Base-by-base conservation (phyloP, 306 rosid species). In the Carpinus fangiana region DNA sequence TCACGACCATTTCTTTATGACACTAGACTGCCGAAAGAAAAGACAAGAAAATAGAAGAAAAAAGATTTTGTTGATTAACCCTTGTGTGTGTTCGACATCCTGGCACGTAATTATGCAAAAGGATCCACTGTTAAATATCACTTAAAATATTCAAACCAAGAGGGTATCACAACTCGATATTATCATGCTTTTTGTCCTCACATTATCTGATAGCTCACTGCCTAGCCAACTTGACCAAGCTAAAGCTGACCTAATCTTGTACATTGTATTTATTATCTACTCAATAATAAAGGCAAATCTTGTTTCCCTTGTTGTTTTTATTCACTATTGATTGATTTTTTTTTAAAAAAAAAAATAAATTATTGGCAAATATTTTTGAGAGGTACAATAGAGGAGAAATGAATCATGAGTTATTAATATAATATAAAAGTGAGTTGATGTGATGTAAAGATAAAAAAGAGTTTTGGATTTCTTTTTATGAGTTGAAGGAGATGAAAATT, bases 41-140 rank as follows among this genome's bases (percentile, higher is more conserved):
- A 75, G 93, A 90, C 96, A 90, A 88, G 46, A 46, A 81, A 68
- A 81, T 75, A 69, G 89, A 92, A 89, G 90, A 87, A 86, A 90
- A 66, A 72, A 80, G 90, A 88, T 90, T 83, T 84, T 80, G 82
- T 38, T 84, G 78, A 75, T 82, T 67, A 77, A 80, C 84, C 48
- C 48, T 83, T 80, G 23, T 73, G 86, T 80, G 81, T 45, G 84
- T 85, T 80, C 79, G 82, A 84, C 89, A 86, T 87, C 76, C 90
- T 90, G 90, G 88, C 89, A 92, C 84, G 87, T 82, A 85, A 84
- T 84, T 84, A 78, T 79, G 83, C 74, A 84, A 79, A 51, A 53
- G 36, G 74, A 75, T 79, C 75, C 77, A 26, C 62, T 52, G 69
- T 60, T 47, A 83, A 84, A 74, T 66, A 79, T 12, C 61, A 70